Percentiles rank a stretch among this genome's conserved stretches.
phyloP scores from a whole-genome alignment of 2,329 filamentous ascomycete genomes.

The Botrytis tulipae region DNA sequence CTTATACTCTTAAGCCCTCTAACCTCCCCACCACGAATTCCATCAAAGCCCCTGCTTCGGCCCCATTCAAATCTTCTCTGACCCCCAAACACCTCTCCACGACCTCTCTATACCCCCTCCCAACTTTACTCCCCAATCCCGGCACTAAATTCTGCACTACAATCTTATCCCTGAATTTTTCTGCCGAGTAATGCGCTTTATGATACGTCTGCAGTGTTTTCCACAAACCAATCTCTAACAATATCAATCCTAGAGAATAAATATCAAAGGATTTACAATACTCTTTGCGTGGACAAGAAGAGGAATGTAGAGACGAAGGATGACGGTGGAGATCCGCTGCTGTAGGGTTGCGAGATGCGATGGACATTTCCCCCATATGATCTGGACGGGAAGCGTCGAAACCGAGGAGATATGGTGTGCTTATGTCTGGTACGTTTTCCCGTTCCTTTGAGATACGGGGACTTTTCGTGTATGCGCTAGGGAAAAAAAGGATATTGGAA shows the following conservation, averaged over 20 bases:
- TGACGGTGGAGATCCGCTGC: slow-evolving; percentile 47
- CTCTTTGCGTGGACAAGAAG: slow-evolving; percentile 40
- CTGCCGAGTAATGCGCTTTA: slow-evolving; percentile 45
- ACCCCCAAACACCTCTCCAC: slow-evolving; percentile 45
- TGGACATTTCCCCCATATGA: slow-evolving; percentile 40
- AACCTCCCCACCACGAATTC: slow-evolving; percentile 44
- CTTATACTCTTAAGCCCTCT: slow-evolving; percentile 39
- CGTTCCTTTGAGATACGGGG: slow-evolving; percentile 32
- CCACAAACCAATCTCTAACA: slow-evolving; percentile 51
- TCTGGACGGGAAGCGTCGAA: slow-evolving; percentile 45
- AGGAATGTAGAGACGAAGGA: slow-evolving; percentile 42
- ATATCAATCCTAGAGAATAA: slow-evolving; percentile 48
- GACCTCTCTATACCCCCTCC: slow-evolving; percentile 43
- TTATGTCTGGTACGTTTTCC: slow-evolving; percentile 44
- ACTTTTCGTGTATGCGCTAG: slow-evolving; percentile 39
- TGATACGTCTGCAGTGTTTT: slow-evolving; percentile 44
- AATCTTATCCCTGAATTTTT: slow-evolving; percentile 46
- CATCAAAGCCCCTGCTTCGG: slow-evolving; percentile 44
- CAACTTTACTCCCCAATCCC: slow-evolving; percentile 44
- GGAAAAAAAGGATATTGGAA: slow-evolving; percentile 46
- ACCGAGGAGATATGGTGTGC: slow-evolving; percentile 42
- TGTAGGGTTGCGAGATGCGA: slow-evolving; percentile 45
- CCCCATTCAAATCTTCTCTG: slow-evolving; percentile 41
- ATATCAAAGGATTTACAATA: slow-evolving; percentile 45
- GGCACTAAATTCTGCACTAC: slow-evolving; percentile 44